A percentile compares a stretch with the other conserved stretches of the same genome.
Conservation (phyloP, 768 basidiomycete species). For the Solioccasus polychromus region DNA sequence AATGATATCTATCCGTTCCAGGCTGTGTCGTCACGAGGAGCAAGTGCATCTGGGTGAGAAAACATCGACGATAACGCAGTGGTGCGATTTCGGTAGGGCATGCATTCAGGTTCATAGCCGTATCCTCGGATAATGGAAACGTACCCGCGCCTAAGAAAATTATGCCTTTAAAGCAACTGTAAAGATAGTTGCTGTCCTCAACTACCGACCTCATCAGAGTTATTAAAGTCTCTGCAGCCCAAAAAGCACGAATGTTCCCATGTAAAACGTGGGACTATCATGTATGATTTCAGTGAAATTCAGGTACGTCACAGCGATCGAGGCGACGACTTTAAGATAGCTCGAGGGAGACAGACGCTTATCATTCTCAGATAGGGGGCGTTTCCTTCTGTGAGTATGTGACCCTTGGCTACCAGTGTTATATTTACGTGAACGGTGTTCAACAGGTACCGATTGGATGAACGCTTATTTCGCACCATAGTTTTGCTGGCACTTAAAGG, state of each 20-base stretch:
- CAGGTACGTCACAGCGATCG: not conserved
- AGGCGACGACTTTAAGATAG: conserved; percentile 1
- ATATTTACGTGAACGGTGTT: no score
- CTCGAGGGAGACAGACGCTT: not conserved
- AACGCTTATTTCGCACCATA: no score
- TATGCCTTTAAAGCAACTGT: not conserved
- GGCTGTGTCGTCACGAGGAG: not conserved
- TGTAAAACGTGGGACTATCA: conserved; percentile 7
- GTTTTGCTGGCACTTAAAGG: no score
- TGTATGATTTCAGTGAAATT: not conserved
- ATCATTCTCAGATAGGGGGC: conserved; percentile 10
- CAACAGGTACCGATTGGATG: not conserved
- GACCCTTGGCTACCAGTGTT: no score
- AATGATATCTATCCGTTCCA: not conserved
- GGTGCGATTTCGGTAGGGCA: not conserved
- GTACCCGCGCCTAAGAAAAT: not conserved
- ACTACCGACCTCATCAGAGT: not conserved
- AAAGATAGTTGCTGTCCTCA: not conserved
- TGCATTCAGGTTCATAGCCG: no score
- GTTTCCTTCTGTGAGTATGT: conserved; percentile 4
- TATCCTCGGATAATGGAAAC: no score
- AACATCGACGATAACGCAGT: not conserved
- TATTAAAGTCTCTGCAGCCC: not conserved
- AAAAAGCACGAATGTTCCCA: not conserved
- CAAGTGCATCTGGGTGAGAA: not conserved